Base-by-base conservation (phyloP, 2,329 filamentous ascomycete genomes). In the Coleophoma eucalyptorum region DNA sequence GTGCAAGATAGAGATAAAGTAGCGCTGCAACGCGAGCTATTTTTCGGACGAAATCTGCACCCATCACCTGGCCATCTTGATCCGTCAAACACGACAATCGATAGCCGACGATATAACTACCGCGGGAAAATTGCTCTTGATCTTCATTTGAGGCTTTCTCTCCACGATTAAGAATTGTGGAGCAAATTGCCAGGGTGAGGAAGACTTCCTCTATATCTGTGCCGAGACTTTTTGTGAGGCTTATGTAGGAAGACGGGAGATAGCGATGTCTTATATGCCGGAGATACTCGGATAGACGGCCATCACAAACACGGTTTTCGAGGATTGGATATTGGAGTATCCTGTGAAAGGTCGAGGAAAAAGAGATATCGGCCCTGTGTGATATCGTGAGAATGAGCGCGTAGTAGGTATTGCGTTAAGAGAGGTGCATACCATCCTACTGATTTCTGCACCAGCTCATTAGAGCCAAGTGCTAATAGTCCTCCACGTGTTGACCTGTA, bases 1-100 rank as follows among this genome's bases (percentile, higher is more conserved):
- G 37, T 18, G 37, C 46, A n/a, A 48, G 13, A 26, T 48, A 31
- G 20, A 48, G 21, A 34, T 48, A 48, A n/a, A 48, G 46, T 18
- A n/a, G 37, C 11, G 40, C 15, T n/a, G 20, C 20, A 12, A 48
- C 21, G 20, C 21, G 20, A 3, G 35, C n/a, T 11, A 18, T 42
- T 8, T 13, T 35, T 21, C 5, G 31, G 18, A 31, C 10, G 12
- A 26, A 21, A 15, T n/a, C 13, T n/a, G 38, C 37, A 16, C 42
- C 37, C 11, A 31, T 12, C n/a, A 15, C 16, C 21, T 31, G 5
- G 20, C 2, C 16, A 12, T 8, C 20, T 32, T 26, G n/a, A 26
- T 44, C 20, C 12, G 31, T 15, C 3, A 44, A 5, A 15, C 20
- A 34, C 13, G 42, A 13, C 6, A 48, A 38, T 33, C 35, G 2